Conservation (phyloP, 2,329 filamentous ascomycete genomes). For the Colletotrichum sp. region DNA sequence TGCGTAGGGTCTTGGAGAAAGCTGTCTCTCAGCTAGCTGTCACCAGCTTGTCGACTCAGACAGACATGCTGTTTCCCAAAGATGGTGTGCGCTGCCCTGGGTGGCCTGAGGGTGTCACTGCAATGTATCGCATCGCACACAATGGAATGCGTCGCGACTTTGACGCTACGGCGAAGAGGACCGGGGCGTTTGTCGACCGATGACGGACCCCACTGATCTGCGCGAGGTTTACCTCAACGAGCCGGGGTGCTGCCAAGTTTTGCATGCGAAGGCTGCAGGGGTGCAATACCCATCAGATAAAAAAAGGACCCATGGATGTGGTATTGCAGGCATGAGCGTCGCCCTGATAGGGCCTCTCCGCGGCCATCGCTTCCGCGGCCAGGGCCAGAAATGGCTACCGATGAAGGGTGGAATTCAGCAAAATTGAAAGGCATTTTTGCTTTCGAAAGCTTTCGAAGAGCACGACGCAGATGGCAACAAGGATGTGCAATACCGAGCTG, state of each 20-base stretch:
- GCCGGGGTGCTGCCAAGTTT: constrained; percentile 20
- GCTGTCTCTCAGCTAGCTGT: background rate
- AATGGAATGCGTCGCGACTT: background rate
- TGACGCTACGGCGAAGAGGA: background rate
- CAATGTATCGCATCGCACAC: background rate
- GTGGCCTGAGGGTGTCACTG: background rate
- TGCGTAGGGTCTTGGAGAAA: constrained; percentile 13
- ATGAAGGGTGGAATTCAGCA: background rate
- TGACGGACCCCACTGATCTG: constrained; percentile 13
- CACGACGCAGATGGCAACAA: background rate
- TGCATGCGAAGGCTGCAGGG: constrained; percentile 3
- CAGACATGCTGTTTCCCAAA: background rate
- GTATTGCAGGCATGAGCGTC: background rate
- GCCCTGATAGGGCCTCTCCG: background rate
- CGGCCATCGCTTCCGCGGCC: background rate
- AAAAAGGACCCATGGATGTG: background rate
- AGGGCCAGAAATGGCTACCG: background rate
- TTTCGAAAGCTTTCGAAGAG: background rate
- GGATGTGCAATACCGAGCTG: background rate
- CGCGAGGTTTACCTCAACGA: background rate
- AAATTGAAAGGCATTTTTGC: background rate
- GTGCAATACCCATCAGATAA: background rate
- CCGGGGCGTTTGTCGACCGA: constrained; percentile 7
- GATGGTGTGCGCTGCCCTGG: background rate
- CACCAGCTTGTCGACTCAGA: background rate